Conservation (phyloP, 371 early-diverging fungal genomes). For the Rhizopus arrhizus region DNA sequence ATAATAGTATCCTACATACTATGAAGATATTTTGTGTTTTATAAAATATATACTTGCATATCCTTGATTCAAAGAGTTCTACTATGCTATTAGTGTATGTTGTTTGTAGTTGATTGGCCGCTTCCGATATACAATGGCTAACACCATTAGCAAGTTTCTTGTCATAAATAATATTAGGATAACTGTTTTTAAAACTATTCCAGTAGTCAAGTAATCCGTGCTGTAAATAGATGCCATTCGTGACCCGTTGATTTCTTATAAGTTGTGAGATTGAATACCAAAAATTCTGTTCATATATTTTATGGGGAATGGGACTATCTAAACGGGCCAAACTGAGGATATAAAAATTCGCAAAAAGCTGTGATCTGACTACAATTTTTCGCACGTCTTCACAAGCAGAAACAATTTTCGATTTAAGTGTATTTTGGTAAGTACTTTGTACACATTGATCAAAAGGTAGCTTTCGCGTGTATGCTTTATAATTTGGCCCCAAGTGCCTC, state of each 20-base stretch:
- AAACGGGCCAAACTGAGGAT: not conserved
- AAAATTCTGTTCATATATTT: not conserved
- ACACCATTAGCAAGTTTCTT: no score
- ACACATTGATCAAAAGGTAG: constrained; percentile 4
- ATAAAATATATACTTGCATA: no score
- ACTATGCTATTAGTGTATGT: no score
- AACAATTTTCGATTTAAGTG: not conserved
- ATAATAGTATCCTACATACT: no score
- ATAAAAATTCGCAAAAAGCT: constrained; percentile 3
- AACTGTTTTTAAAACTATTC: no score
- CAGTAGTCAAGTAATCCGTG: no score
- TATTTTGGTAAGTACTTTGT: not conserved
- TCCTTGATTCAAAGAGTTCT: no score
- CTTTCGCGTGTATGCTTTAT: constrained; percentile 4
- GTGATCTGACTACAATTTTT: constrained; percentile 2
- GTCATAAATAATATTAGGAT: no score
- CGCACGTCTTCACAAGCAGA: constrained; percentile 8
- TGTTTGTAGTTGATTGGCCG: no score
- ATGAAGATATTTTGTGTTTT: no score
- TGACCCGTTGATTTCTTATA: not conserved
- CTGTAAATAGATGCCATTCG: constrained; percentile 16
- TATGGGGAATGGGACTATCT: not conserved
- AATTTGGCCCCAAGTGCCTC: not conserved
- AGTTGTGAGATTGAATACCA: not conserved
- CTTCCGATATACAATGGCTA: no score